Base-by-base conservation (phyloP, 2,329 filamentous ascomycete genomes). In the Chrysoporthe deuterocubensis region DNA sequence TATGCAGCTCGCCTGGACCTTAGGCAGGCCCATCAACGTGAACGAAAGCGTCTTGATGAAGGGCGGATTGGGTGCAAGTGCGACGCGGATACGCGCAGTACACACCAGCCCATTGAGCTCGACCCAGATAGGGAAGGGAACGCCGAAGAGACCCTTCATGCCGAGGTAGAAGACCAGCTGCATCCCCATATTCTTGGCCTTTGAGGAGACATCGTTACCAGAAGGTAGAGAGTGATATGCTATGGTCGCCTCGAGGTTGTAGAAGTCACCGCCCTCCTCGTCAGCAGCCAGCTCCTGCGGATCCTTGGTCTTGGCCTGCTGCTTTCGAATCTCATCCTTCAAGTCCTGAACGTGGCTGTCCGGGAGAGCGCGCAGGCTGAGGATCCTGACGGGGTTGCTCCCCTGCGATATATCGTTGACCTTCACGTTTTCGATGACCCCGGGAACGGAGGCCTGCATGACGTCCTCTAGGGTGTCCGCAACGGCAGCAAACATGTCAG, bases 131-230 rank as follows among this genome's bases (percentile, higher is more conserved):
- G 93, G 94, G 26, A 97, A 83, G 0, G 94, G 94, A 0, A 97
- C 90, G 40, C 94, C 94, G 72, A 97, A 96, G 5, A 97, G 83
- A 0, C 94, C 94, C 75, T 92, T 93, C 75, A 97, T 83, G 67
- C 96, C 96, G 1, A 98, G 86, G 72, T 97, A 98, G 78, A 99
- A 98, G 9, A 97, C 88, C 16, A 98, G 81, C 74, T 96, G 92
- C 93, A 97, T 97, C 75, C 97, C 94, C 93, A 97, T 97, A 77
- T 97, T 98, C 72, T 91, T 88, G 6, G 94, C 93, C 78, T 94
- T 96, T 58, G 92, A 91, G 2, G 92, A 91, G 16, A 93, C 85
- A 60, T 90, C 87, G 67, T 84, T 83, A 5, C 87, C 85, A 2
- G 87, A 90, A 14, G 94, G 94, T 76, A 90, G 89, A 11, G 95